These are phyloP conservation scores for Macrocybe sp. DNA, from an alignment of 1,284 basidiomycete genomes.

Conservation along the genomic window DNA sequence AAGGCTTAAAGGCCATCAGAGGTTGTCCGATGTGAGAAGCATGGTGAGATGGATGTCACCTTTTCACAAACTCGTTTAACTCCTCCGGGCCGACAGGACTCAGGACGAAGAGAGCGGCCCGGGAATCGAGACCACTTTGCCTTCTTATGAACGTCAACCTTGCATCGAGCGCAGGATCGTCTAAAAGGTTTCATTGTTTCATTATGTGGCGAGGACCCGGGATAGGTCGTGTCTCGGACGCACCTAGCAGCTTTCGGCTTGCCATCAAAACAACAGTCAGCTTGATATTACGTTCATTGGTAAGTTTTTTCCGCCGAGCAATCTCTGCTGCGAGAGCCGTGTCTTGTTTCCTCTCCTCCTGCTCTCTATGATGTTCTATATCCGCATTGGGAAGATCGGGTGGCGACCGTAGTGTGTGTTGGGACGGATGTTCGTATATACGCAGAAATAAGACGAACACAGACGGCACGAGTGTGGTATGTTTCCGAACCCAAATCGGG, in stretches of 20 bases:
- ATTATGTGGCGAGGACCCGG: too few relatives aligned
- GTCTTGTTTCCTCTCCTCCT: constrained; percentile 71
- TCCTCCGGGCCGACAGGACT: constrained; percentile 84
- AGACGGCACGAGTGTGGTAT: constrained; percentile 84
- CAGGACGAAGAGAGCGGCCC: constrained; percentile 90
- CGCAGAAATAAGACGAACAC: constrained; percentile 90
- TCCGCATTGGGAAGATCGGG: constrained; percentile 50
- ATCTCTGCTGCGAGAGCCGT: constrained; percentile 76
- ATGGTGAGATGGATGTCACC: constrained; percentile 35
- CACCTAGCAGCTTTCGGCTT: constrained; percentile 77
- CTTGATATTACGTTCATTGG: constrained; percentile 87
- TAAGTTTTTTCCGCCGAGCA: constrained; percentile 69
- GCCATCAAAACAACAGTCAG: constrained; percentile 94
- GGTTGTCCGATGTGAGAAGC: not conserved
- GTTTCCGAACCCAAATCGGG: constrained; percentile 96
- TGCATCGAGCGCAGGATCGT: constrained; percentile 78
- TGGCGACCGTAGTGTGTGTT: constrained; percentile 37
- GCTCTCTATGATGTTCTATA: constrained; percentile 47
- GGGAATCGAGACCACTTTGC: constrained; percentile 84
- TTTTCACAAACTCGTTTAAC: constrained; percentile 80
- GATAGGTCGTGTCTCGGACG: constrained; percentile 11
- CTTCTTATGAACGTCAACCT: constrained; percentile 84
- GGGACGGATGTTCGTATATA: constrained; percentile 61
- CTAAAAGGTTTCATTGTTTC: constrained; percentile 31
- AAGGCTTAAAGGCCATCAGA: constrained; percentile 42